A percentile compares a stretch with the other conserved stretches of the same genome.
These are phyloP conservation scores for Geranium incanum DNA, from an alignment of 441 rosid species.

Conservation along the genomic window DNA sequence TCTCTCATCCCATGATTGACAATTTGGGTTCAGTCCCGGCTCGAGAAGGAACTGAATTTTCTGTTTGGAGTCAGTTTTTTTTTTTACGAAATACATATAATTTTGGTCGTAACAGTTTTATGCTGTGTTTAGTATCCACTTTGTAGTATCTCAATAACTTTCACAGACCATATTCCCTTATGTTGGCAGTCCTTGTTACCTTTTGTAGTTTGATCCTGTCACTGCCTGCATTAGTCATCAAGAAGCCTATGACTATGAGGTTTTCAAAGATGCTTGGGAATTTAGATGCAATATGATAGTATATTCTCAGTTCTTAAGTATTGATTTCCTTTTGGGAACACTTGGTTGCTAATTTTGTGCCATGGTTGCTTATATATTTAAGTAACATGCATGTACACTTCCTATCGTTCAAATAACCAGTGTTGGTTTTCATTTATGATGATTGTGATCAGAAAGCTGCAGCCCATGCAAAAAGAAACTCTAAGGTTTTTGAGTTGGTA, in stretches of 20 bases:
- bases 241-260: background rate
- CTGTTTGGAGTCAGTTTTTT: background rate
- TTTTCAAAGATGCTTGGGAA: background rate
- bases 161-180: background rate
- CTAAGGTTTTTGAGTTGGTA: constrained; percentile 5
- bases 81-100: background rate
- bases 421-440: background rate
- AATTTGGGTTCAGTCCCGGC: background rate
- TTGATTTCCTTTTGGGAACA: background rate
- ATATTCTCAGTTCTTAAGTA: background rate
- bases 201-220: background rate
- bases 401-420: background rate
- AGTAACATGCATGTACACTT: background rate
- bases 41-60: background rate
- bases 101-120: background rate
- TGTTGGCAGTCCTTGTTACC: background rate
- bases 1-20: background rate
- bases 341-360: background rate
- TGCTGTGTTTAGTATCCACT: background rate
- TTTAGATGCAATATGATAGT: background rate
- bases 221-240: background rate
- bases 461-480: constrained; percentile 3
- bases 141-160: background rate
- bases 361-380: background rate
- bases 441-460: background rate